Conservation (phyloP, 495 filamentous ascomycete species). For the Podospora bellae-mahoneyi region DNA sequence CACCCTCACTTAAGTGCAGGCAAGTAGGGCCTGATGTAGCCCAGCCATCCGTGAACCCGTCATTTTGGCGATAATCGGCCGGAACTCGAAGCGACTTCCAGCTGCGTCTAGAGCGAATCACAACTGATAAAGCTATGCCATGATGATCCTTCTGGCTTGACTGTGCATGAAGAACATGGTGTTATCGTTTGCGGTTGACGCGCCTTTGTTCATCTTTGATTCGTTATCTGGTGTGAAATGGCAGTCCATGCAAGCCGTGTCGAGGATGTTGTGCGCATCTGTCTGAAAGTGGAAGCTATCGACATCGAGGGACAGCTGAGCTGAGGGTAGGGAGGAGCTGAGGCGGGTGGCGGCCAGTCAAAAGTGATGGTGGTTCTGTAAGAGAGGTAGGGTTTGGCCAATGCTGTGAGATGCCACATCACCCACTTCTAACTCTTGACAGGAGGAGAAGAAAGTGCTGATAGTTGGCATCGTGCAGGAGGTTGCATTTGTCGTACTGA, state of each 20-base stretch:
- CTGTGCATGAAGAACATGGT: background rate
- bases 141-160: background rate
- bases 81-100: background rate
- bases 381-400: background rate
- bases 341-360: background rate
- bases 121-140: background rate
- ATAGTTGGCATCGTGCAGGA: background rate
- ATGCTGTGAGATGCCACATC: background rate
- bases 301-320: constrained; percentile 1
- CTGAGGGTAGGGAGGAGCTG: background rate
- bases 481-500: background rate
- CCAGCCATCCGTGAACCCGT: background rate
- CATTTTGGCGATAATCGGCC: background rate
- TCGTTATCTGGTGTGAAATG: background rate
- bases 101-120: constrained; percentile 2
- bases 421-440: background rate
- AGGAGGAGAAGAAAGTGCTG: background rate
- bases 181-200: too few relatives aligned
- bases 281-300: constrained; percentile 1
- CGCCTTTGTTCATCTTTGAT: background rate
- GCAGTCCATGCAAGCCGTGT: background rate
- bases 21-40: background rate
- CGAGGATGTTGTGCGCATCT: background rate
- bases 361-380: background rate
- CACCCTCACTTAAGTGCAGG: background rate